Base-by-base conservation (phyloP, 768 basidiomycete genomes). In the Suillus luteus region DNA sequence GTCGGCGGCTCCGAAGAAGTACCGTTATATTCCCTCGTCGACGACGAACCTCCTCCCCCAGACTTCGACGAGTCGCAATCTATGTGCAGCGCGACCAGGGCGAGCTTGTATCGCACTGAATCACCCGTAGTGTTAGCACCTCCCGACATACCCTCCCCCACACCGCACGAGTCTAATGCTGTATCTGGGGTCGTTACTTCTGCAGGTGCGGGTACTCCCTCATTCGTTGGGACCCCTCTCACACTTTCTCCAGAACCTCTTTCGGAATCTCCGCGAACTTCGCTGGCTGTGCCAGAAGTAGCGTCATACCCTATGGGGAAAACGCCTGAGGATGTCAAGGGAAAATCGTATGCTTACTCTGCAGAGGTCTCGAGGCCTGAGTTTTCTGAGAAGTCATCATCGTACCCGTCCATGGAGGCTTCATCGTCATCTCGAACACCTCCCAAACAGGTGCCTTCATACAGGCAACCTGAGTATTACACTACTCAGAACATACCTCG, bases 31-130 rank as follows among this genome's bases (percentile, higher is more conserved):
- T 68, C 68, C 10, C 65, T 75, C 7, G 41, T 73, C 24, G 70
- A 73, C 22, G 69, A 73, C 3, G 62, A 67, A 38, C 62, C 60
- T 24, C 71, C 71, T 35, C 72, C 73, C 22, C 68, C 73, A 37
- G 65, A 70, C 5, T 73, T 75, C 33, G 65, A 66, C 24, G 72
- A 71, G 55, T 57, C 55, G 15, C 55, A 57, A 22, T 57, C 55
- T 24, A 27, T 40, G 38, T 11, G 55, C 38, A 24, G 15, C 38
- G 9, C 6, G 37, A 40, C 8, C 2, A 11, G 15, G 22, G 22
- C 38, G 24, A 57, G 55, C 24, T 6, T 9, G 9, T 17, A 40
- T 40, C 38, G 40, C 3, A 15, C 22, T 11, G 55, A 40, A 57
- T 15, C 24, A 19, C 19, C 31, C 31, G 2, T 27, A 57, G 38